Conservation (phyloP, 2,329 filamentous ascomycete genomes). For the Pseudocercospora vitis region DNA sequence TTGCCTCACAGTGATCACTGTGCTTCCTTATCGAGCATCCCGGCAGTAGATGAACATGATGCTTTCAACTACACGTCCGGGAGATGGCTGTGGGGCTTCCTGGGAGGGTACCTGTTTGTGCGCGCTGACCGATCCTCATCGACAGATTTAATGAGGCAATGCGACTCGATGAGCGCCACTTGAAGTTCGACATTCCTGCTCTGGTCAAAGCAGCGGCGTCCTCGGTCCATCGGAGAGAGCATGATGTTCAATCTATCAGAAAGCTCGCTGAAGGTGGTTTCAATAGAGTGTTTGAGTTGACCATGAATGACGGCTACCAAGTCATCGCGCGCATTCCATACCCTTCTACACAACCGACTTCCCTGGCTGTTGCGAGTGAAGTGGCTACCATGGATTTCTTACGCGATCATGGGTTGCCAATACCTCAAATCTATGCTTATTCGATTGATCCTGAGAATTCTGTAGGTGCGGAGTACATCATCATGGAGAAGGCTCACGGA, state of each 20-base stretch:
- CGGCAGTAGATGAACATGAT: too few species aligned
- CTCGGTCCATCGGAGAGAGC: slow-evolving; percentile 1
- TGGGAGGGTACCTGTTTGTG: not conserved
- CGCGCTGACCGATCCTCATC: too few species aligned
- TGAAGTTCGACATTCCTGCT: slow-evolving; percentile 20
- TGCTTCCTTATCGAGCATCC: too few species aligned
- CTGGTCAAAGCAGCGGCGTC: slow-evolving; percentile 16
- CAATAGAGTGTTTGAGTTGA: slow-evolving; percentile 28
- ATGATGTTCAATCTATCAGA: slow-evolving; percentile 18
- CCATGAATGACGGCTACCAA: slow-evolving; percentile 29
- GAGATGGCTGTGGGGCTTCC: slow-evolving; percentile 23
- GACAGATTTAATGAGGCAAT: slow-evolving; percentile 27
- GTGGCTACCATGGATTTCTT: slow-evolving; percentile 34
- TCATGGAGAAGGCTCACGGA: slow-evolving; percentile 29
- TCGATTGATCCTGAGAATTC: slow-evolving; percentile 17
- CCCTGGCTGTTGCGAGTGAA: slow-evolving; percentile 30
- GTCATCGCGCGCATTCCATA: slow-evolving; percentile 33
- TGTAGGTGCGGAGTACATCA: slow-evolving; percentile 30
- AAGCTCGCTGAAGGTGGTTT: slow-evolving; percentile 32
- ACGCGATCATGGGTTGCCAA: slow-evolving; percentile 24
- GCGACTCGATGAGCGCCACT: slow-evolving; percentile 20
- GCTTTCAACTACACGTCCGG: slow-evolving; percentile 28
- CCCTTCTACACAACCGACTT: slow-evolving; percentile 22
- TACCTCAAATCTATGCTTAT: slow-evolving; percentile 26
- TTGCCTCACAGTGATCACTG: too few species aligned